Evolutionary conservation across 371 early-diverging fungal genomes (phyloP), one percentile per base, ranked within the genome.

Genomic region (Entomophthora muscae): DNA sequence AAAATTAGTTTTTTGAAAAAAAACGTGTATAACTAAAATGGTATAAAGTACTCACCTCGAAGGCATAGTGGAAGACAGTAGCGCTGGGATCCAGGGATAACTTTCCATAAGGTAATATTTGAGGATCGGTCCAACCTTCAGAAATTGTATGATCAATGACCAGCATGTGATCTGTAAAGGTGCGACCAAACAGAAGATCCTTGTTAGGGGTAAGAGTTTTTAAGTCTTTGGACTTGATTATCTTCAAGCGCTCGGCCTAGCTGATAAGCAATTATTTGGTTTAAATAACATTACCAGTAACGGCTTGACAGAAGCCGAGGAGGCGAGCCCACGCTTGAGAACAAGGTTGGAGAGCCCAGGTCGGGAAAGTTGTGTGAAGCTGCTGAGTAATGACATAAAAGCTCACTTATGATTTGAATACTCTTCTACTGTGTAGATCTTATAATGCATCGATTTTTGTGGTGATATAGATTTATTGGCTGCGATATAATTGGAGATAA

Each of bases 81-180:
- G 91, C 80, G 52, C 88, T 82, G 1, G 98, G 95, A 32, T 88
- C 88, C 23, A 97, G 73, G 17, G 70, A 65, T 32, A 97, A 72
- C 65, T 86, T 87, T 10, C 79, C 86, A 66, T 90, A 94, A 30
- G 91, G 91, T 57, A 73, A 75, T 71, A 89, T 82, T 71, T 78
- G 73, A 7, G 90, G 89, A 42, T 77, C 73, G 27, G 66, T 75
- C 93, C 91, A 90, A 2, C 95, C 97, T 27, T 80, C 74, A 5
- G 74, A 71, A n/a, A 73, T 77, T 55, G 80, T 72, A 89, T 90
- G 93, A 67, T 90, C 83, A 59, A 81, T 78, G 57, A 73, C 75
- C 53, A 95, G 71, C 97, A 97, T 97, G 77, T 97, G 94, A 76
- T 97, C 95, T 13, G 93, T 79, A 63, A 97, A 97, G 27, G 81